phyloP scores from a whole-genome alignment of 371 early-diverging fungal species.

The Mucor lusitanicus region DNA sequence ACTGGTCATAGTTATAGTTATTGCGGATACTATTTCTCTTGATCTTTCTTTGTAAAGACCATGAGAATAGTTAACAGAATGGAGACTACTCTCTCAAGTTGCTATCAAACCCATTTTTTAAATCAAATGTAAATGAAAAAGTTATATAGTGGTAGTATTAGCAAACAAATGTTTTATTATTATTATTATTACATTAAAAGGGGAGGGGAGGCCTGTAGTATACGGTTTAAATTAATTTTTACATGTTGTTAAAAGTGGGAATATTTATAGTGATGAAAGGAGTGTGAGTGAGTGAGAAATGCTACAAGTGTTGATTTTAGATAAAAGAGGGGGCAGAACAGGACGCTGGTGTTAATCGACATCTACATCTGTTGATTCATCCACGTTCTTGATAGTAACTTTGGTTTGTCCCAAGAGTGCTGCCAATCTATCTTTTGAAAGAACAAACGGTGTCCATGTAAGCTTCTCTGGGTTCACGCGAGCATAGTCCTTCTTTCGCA shows the following conservation, averaged over 20 bases:
- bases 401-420: conserved; percentile 23
- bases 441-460: conserved; percentile 68
- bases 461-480: conserved; percentile 54
- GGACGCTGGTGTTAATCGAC: neutral
- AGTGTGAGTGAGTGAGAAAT: neutral
- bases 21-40: conserved; percentile 30
- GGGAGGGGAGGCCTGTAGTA: neutral
- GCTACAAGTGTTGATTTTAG: neutral
- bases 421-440: conserved; percentile 46
- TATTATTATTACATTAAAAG: neutral
- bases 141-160: neutral
- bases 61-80: conserved; percentile 27
- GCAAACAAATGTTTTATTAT: neutral
- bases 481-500: conserved; percentile 49
- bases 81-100: conserved; percentile 40
- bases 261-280: neutral
- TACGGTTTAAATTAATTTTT: neutral
- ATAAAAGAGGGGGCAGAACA: neutral
- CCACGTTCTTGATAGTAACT: conserved; percentile 22
- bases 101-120: conserved; percentile 17
- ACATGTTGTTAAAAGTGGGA: neutral
- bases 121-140: conserved; percentile 28
- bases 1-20: conserved; percentile 35
- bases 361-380: conserved; percentile 25
- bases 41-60: neutral